phyloP scores from a whole-genome alignment of 2,329 filamentous ascomycete genomes.

The Colletotrichum karsti region DNA sequence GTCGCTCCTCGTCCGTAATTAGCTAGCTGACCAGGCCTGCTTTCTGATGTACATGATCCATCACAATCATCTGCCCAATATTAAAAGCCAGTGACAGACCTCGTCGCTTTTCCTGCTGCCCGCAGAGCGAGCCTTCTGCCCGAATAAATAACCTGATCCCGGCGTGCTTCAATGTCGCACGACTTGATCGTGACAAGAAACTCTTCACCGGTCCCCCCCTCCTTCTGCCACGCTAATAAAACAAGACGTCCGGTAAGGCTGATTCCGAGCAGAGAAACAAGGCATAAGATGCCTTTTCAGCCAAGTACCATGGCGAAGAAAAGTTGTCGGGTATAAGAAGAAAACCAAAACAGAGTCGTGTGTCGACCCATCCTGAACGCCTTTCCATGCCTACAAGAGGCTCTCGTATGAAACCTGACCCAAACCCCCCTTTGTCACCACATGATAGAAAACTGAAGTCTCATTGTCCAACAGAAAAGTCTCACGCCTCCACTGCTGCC shows the following conservation, averaged over 20 bases:
- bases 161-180: not conserved
- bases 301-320: constrained; percentile 38
- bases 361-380: constrained; percentile 23
- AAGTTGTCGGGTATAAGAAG: constrained; percentile 46
- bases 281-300: not conserved
- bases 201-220: not conserved
- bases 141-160: not conserved
- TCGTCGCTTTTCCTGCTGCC: constrained; percentile 12
- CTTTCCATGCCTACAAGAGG: constrained; percentile 10
- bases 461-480: constrained; percentile 29
- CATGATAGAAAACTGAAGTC: not conserved
- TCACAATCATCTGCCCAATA: constrained; percentile 22
- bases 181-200: not conserved
- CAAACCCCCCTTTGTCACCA: not conserved
- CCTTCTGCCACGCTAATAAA: constrained; percentile 26
- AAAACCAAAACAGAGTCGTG: constrained; percentile 18
- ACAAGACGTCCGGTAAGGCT: constrained; percentile 12
- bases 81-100: constrained; percentile 19
- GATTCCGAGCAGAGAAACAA: not conserved
- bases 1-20: constrained; percentile 21
- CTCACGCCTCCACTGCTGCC: constrained; percentile 32
- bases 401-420: not conserved
- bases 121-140: not conserved
- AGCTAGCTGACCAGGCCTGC: constrained; percentile 28
- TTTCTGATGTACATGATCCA: constrained; percentile 26